Evolutionary conservation across 176 grass and related monocot species (phyloP), one percentile per base, ranked within the genome.

Genomic region (Oryza brachyantha): DNA sequence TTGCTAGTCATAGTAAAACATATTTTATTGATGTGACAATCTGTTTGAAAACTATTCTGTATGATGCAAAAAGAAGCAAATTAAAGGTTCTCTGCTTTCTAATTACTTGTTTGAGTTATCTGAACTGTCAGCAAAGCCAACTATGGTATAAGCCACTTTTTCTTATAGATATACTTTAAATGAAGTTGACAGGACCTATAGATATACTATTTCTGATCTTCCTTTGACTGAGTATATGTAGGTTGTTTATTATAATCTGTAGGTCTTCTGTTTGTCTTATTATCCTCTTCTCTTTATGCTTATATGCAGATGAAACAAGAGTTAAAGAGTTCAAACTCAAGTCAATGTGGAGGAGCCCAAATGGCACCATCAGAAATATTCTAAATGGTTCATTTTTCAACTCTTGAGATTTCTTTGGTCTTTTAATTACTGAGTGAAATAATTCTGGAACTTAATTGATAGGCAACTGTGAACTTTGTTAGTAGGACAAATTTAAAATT

Each of bases 281-380:
- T n/a, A 52, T 42, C 68, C 32, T 24, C 25, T 58, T 78, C 11
- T 70, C 36, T 73, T 0, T 41, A n/a, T 59, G 32, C 34, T 60
- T 45, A 43, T 58, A 72, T 81, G 36, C 77, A 89, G 82, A 89
- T 80, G 88, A 90, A 82, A 86, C 79, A 64, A 86, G 88, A 78
- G 75, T 90, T 28, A 90, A 90, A 75, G 84, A 90, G 64, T 90
- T 86, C 66, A 90, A 86, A 13, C 84, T 90, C 52, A 90, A 90
- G 62, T 86, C 88, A 14, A 90, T 90, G 84, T 90, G 88, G 88
- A 82, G 88, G 42, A 90, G 88, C 52, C 88, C 88, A 55, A 90
- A 90, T 24, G 88, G 88, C 79, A 86, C 88, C 17, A 90, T 90
- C 57, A 78, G 88, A 70, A 90, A 90, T 50, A 84, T 90, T 75